Evolutionary conservation across 208 protist species (phyloP).

Genomic region (Trypanosoma cruzi): DNA sequence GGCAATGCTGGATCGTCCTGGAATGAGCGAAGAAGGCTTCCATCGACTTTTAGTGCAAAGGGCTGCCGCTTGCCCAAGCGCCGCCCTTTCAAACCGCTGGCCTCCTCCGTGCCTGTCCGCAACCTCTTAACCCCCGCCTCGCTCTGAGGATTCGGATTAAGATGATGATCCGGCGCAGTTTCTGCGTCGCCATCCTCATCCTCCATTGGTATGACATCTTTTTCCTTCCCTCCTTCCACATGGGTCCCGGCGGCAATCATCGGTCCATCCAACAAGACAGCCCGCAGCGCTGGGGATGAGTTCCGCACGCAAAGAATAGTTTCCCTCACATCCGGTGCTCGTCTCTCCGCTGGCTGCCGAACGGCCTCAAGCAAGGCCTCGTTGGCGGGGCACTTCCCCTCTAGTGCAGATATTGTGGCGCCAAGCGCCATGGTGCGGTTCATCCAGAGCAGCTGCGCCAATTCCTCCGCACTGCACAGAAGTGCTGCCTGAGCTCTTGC

Average conservation of each 20-base stretch:
- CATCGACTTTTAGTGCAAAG: conserved; percentile 1
- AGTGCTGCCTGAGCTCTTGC: not conserved
- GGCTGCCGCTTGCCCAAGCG: not conserved
- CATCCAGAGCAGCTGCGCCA: conserved; percentile 23
- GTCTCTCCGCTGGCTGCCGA: not conserved
- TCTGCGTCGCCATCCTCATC: not conserved
- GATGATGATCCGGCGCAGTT: not conserved
- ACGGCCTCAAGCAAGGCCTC: not conserved
- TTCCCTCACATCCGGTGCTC: not conserved
- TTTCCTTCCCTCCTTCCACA: too few species aligned
- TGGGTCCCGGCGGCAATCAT: not conserved
- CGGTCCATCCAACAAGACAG: conserved; percentile 9
- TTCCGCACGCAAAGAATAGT: conserved; percentile 12
- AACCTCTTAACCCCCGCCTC: not conserved
- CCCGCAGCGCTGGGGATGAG: conserved; percentile 13
- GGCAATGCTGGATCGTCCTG: not conserved
- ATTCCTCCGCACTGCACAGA: conserved; percentile 12
- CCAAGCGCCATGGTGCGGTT: conserved; percentile 32
- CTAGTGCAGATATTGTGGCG: conserved; percentile 13
- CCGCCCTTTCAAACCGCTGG: not conserved
- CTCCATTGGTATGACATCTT: too few species aligned
- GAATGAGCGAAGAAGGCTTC: not conserved
- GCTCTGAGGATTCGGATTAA: not conserved
- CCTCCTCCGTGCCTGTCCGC: not conserved
- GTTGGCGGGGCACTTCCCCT: not conserved